Conservation (phyloP, 148 eudicot genomes). For the Pharnaceum exiguum region DNA sequence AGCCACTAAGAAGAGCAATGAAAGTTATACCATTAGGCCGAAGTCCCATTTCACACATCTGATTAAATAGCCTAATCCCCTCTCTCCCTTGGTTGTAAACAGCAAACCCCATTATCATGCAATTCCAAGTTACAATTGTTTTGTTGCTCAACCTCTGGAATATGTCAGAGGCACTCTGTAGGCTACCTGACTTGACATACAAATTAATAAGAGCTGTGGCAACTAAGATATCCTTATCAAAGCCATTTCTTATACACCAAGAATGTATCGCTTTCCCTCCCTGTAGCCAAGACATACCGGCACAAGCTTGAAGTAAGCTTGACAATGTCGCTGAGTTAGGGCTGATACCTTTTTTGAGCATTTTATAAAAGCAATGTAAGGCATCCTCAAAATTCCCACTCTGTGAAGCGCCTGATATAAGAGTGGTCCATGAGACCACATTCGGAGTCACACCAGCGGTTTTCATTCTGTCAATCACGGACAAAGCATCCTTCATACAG, state of each 20-base stretch:
- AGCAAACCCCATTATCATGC: conserved; percentile 62
- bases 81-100: conserved; percentile 38
- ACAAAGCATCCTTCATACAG: conserved; percentile 32
- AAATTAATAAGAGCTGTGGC: conserved; percentile 55
- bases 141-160: conserved; percentile 27
- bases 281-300: conserved; percentile 44
- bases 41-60: conserved; percentile 33
- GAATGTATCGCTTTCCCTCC: conserved; percentile 56
- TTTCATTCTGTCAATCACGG: conserved; percentile 32
- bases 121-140: conserved; percentile 51
- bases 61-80: conserved; percentile 35
- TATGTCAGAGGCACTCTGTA: conserved; percentile 35
- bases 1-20: conserved; percentile 49
- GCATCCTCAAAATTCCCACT: conserved; percentile 38
- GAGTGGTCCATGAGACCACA: conserved; percentile 54
- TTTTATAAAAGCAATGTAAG: conserved; percentile 30
- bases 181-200: conserved; percentile 56
- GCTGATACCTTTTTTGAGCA: conserved; percentile 41
- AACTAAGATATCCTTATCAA: conserved; percentile 29
- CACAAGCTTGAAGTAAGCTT: conserved; percentile 54
- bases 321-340: conserved; percentile 48
- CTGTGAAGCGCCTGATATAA: conserved; percentile 50
- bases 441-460: conserved; percentile 36
- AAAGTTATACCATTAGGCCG: conserved; percentile 55
- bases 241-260: conserved; percentile 38